phyloP scores from a whole-genome alignment of 257 asterid genomes.

The Ocimum tenuiflorum region DNA sequence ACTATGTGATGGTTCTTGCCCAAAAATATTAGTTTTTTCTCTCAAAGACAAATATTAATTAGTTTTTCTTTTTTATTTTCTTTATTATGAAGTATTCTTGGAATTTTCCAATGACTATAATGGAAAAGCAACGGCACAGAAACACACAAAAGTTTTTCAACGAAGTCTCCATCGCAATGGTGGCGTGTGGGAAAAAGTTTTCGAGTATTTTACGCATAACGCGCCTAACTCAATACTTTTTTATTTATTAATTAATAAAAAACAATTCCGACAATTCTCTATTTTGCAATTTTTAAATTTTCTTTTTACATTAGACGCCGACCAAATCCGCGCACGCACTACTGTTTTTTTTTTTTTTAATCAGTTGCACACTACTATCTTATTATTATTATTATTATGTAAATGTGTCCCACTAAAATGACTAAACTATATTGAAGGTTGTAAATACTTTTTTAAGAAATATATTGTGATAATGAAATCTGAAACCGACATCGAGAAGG shows the following conservation, averaged over 20 bases:
- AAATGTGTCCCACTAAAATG: background rate
- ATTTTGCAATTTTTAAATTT: too few relatives aligned
- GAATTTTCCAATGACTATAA: too few relatives aligned
- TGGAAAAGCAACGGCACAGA: background rate
- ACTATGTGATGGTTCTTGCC: background rate
- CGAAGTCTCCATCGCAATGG: conserved; percentile 1
- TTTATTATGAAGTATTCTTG: background rate
- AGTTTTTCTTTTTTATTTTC: background rate
- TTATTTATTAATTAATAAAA: too few relatives aligned
- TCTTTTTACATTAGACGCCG: too few relatives aligned
- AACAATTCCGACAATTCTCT: too few relatives aligned
- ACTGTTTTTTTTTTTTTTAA: background rate
- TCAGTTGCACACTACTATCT: background rate
- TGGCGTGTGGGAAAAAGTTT: conserved; percentile 18
- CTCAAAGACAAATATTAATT: too few relatives aligned
- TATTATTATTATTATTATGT: background rate
- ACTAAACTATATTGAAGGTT: too few relatives aligned
- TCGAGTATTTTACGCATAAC: background rate
- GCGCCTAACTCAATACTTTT: conserved; percentile 9
- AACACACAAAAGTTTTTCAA: background rate
- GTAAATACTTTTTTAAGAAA: too few relatives aligned
- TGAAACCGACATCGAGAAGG: too few relatives aligned
- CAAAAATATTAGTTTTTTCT: background rate
- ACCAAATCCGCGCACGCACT: too few relatives aligned
- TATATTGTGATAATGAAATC: too few relatives aligned